Evolutionary conservation across 106 monocot genomes (phyloP).

Genomic region (Amphibolis antarctica): DNA sequence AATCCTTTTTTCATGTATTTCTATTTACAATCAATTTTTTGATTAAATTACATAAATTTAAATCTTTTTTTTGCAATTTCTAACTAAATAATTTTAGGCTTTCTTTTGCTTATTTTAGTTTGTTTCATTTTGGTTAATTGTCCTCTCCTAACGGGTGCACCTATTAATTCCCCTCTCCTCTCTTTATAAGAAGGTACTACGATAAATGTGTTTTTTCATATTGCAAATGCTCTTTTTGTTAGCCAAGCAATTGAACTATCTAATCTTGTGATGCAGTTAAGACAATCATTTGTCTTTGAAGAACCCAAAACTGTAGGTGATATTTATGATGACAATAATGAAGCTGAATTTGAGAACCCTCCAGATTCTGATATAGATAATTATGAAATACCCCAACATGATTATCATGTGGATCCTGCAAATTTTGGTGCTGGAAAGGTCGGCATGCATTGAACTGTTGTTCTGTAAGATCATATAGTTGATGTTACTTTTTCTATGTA

Average conservation of each 20-base stretch:
- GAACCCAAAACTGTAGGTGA: slow-evolving; percentile 24
- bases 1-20: no score
- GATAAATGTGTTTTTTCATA: not conserved
- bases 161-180: no score
- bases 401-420: slow-evolving; percentile 29
- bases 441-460: not conserved
- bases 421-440: slow-evolving; percentile 37
- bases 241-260: not conserved
- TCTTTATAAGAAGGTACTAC: no score
- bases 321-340: slow-evolving; percentile 34
- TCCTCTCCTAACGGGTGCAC: no score
- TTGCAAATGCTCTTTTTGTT: not conserved
- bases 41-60: no score
- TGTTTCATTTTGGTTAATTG: no score
- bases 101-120: no score
- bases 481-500: not conserved
- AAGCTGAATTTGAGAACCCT: slow-evolving; percentile 25
- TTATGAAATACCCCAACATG: slow-evolving; percentile 21
- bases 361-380: slow-evolving; percentile 38
- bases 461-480: not conserved
- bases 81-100: no score
- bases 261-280: slow-evolving; percentile 40
- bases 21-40: no score
- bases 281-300: slow-evolving; percentile 57
- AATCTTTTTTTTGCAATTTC: no score